Evolutionary conservation across 129 eudicot genomes (phyloP), one percentile per base, ranked within the genome.

Genomic region (Cynara cardunculus): DNA sequence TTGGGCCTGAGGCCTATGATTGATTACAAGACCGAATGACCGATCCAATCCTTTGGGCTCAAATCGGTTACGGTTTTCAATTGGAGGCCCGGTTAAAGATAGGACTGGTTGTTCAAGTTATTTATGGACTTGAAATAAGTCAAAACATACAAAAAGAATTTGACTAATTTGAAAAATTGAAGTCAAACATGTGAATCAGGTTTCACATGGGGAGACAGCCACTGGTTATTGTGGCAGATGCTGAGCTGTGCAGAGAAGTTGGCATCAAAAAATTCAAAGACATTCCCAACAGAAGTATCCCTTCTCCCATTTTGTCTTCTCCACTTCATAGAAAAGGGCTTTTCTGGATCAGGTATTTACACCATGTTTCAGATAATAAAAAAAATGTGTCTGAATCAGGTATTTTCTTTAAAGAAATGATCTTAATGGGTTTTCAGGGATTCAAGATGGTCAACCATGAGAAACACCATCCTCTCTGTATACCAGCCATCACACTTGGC

Each of bases 131-230:
- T 34, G 1, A 34, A 5, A 5, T 7, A 34, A 37, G 12, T 37
- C 39, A 8, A 37, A n/a, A n/a, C n/a, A 9, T 13, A 37, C 0
- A 37, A 9, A 37, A 35, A 7, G 6, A 5, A 0, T 5, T 35
- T 35, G 11, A 35, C 41, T 35, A 35, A 5, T 35, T 35, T 8
- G 46, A 37, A 37, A 8, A 1, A 37, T 37, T 30, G 34, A 83
- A 35, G 78, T 77, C 86, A 71, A 82, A 83, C 77, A 59, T 77
- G 39, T 24, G 61, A 72, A 85, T 59, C 87, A 96, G 98, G 83
- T 96, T 96, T 89, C 97, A 92, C 67, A 89, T 92, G 97, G 99
- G 99, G 1, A 96, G 99, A 83, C 98, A 96, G 18, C 97, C 99
- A 56, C 85, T 96, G 7, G 88, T 96, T 44, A 89, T 96, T 66